Base-by-base conservation (phyloP, 768 basidiomycete genomes). In the Cyclocybe aegerita region DNA sequence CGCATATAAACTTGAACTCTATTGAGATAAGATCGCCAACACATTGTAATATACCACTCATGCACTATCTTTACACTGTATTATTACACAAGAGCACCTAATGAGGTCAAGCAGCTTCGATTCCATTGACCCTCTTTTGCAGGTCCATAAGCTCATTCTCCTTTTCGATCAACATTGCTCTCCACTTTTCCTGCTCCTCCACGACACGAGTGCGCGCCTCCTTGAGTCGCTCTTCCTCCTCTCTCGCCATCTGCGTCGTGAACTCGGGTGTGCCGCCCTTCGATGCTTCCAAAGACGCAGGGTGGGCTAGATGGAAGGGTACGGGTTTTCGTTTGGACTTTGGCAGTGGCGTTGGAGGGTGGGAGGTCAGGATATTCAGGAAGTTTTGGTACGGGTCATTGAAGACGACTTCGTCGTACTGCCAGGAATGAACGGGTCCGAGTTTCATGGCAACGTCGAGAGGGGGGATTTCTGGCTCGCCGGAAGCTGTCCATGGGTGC, bases 331-430 rank as follows among this genome's bases (percentile, higher is more conserved):
- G 71, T 59, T 76, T 85, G 23, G 49, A 57, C 57, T 80, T 87
- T 1, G 90, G 88, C 0, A 98, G 72, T 3, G 84, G 84, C 0
- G 89, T 94, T 0, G 95, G 93, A 1, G 91, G 85, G 62, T 95
- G 81, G n/a, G 77, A 70, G 0, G 85, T 87, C 45, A 98, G 80
- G 43, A 89, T 76, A 58, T 84, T 82, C 54, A 97, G 80, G 71
- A 98, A 94, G 34, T 84, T 77, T 51, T 90, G 85, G 55, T 87
- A 92, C 1, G 97, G 97, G 59, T 98, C 96, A 62, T 85, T 81
- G 71, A 99, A 98, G 45, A 98, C 92, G 55, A 98, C 81, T 70
- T 99, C 97, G 69, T 98, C 96, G 70, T 98, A 98, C 62, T 98
- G 96, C 95, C 96, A 99, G 0, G 93, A 90, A 65, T 97, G 90